Conservation (phyloP, 768 basidiomycete genomes). For the Tylopilus sp. region DNA sequence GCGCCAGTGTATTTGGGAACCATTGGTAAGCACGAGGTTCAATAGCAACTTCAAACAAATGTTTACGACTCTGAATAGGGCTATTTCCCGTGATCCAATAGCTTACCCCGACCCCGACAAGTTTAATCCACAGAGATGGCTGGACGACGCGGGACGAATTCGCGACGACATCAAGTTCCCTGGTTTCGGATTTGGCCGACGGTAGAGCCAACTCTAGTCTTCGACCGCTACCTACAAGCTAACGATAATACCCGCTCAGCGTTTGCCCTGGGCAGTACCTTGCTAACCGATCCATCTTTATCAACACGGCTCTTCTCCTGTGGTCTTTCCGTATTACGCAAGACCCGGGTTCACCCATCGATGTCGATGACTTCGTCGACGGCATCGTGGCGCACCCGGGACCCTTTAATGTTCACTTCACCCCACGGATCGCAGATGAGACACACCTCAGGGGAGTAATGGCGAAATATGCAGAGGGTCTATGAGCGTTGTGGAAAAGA, state of each 20-base stretch:
- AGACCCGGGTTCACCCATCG: conserved; percentile 53
- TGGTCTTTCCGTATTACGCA: conserved; percentile 62
- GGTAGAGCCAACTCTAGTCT: conserved; percentile 15
- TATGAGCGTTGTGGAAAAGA: too few species aligned
- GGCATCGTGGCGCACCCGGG: conserved; percentile 61
- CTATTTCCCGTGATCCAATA: conserved; percentile 53
- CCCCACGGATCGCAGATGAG: conserved; percentile 39
- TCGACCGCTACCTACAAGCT: neutral
- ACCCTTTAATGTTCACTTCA: conserved; percentile 57
- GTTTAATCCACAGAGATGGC: conserved; percentile 60
- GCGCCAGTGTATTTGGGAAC: conserved; percentile 36
- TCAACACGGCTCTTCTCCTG: conserved; percentile 59
- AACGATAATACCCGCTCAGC: conserved; percentile 26
- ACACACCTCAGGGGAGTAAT: conserved; percentile 25
- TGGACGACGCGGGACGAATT: conserved; percentile 36
- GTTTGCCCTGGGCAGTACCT: conserved; percentile 67
- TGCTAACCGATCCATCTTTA: conserved; percentile 56
- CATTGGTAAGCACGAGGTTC: conserved; percentile 26
- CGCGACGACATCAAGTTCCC: conserved; percentile 52
- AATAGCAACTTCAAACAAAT: neutral
- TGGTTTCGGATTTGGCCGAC: conserved; percentile 55
- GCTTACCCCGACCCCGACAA: conserved; percentile 58
- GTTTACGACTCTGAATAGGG: conserved; percentile 30
- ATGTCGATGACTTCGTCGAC: conserved; percentile 59
- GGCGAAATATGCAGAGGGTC: conserved; percentile 21